Percentiles rank a stretch among this genome's conserved stretches.
Conservation (phyloP, 768 basidiomycete species). For the Mycena polygramma region DNA sequence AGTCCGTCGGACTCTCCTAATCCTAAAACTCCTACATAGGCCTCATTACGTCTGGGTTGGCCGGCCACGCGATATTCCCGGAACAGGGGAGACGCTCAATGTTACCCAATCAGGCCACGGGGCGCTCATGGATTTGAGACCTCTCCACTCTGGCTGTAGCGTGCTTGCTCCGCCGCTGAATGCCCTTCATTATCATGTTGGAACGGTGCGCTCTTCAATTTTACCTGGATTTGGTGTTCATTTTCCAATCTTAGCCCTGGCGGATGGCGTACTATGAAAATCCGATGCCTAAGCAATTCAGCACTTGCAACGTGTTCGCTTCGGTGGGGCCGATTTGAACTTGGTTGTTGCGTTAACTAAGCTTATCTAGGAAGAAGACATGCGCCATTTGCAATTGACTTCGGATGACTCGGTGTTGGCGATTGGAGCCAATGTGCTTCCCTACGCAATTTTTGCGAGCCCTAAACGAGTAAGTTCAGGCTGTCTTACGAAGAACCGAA, state of each 20-base stretch:
- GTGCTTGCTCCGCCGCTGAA: neutral
- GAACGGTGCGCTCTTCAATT: neutral
- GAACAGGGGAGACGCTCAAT: no score
- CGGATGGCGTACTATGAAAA: neutral
- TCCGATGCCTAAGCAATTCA: neutral
- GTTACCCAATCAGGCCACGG: no score
- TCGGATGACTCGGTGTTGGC: conserved; percentile 68
- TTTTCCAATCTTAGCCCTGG: neutral
- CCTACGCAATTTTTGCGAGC: conserved; percentile 62
- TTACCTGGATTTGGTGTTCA: neutral
- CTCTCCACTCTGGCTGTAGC: no score
- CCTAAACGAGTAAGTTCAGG: conserved; percentile 4
- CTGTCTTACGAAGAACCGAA: no score
- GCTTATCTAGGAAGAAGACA: conserved; percentile 3
- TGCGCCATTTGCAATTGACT: conserved; percentile 61
- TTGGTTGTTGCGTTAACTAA: neutral
- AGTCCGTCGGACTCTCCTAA: neutral
- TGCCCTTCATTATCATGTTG: neutral
- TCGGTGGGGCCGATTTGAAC: neutral
- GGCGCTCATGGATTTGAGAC: no score
- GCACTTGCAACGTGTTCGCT: neutral
- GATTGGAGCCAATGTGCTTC: conserved; percentile 75
- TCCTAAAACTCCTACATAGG: neutral
- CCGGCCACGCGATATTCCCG: neutral
- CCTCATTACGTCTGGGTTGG: neutral